phyloP scores from a whole-genome alignment of 371 early-diverging fungal species.

The Mucor indicus region DNA sequence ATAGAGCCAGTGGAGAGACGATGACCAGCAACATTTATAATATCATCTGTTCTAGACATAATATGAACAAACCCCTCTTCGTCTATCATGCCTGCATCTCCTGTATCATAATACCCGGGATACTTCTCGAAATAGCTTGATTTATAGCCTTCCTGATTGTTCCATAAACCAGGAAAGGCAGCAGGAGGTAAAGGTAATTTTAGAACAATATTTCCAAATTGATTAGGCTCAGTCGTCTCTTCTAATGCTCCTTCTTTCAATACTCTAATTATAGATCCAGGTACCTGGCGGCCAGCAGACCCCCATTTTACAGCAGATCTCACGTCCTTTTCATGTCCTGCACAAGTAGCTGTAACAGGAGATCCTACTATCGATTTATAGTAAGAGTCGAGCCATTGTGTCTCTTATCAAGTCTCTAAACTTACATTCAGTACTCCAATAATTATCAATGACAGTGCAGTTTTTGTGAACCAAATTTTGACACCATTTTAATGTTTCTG shows the following conservation, averaged over 20 bases:
- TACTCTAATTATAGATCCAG: slow-evolving; percentile 71
- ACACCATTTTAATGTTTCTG: slow-evolving; percentile 74
- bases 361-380: slow-evolving; percentile 27
- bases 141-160: slow-evolving; percentile 73
- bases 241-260: slow-evolving; percentile 52
- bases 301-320: slow-evolving; percentile 43
- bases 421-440: slow-evolving; percentile 95
- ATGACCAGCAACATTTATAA: slow-evolving; percentile 92
- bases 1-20: slow-evolving; percentile 92
- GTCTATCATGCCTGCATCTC: slow-evolving; percentile 81
- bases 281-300: slow-evolving; percentile 73
- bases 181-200: slow-evolving; percentile 83
- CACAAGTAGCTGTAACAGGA: slow-evolving; percentile 73
- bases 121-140: slow-evolving; percentile 75
- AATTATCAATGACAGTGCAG: slow-evolving; percentile 75
- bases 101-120: slow-evolving; percentile 85
- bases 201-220: slow-evolving; percentile 75
- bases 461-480: slow-evolving; percentile 51
- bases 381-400: neutral
- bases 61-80: slow-evolving; percentile 68
- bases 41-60: slow-evolving; percentile 90
- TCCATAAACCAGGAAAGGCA: slow-evolving; percentile 70
- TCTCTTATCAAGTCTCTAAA: slow-evolving; percentile 6
- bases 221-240: slow-evolving; percentile 46
- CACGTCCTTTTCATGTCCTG: slow-evolving; percentile 46